Percentiles rank a stretch among this genome's conserved stretches.
Evolutionary conservation across 164 flowering plant genomes (phyloP).

Genomic region (Berberis thunbergii): DNA sequence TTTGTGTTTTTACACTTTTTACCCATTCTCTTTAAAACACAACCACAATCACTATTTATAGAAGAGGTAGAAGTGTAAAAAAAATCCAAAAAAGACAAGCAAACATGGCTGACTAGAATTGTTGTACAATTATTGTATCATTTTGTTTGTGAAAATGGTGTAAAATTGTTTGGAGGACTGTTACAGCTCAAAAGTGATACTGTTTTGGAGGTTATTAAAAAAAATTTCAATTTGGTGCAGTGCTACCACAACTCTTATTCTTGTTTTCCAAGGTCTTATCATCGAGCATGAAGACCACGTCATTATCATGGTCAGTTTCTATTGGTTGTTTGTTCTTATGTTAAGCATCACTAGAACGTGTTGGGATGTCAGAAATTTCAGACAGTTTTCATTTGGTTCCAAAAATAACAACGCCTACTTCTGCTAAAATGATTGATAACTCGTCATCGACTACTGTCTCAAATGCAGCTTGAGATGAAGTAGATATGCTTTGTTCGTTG

Average conservation of each 20-base stretch:
- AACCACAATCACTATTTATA: too few species aligned
- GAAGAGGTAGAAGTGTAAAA: too few species aligned
- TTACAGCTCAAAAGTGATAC: too few species aligned
- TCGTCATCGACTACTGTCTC: constrained; percentile 35
- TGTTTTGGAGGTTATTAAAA: too few species aligned
- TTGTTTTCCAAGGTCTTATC: constrained; percentile 23
- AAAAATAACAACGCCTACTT: constrained; percentile 10
- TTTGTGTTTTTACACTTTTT: too few species aligned
- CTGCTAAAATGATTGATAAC: constrained; percentile 20
- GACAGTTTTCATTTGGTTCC: constrained; percentile 59
- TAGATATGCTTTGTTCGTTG: constrained; percentile 49
- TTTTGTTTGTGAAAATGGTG: too few species aligned
- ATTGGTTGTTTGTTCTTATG: constrained; percentile 16
- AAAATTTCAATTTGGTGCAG: too few species aligned
- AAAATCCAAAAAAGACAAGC: too few species aligned
- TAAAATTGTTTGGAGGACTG: too few species aligned
- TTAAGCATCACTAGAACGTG: constrained; percentile 12
- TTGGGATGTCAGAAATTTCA: constrained; percentile 20
- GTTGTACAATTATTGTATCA: too few species aligned
- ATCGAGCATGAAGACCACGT: constrained; percentile 35
- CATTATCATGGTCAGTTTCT: constrained; percentile 25
- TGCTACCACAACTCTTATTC: constrained; percentile 22
- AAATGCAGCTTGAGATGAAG: constrained; percentile 14
- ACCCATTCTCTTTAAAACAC: too few species aligned
- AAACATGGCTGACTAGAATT: too few species aligned